Conservation (phyloP, 257 asterid species). For the Scutellaria barbata region DNA sequence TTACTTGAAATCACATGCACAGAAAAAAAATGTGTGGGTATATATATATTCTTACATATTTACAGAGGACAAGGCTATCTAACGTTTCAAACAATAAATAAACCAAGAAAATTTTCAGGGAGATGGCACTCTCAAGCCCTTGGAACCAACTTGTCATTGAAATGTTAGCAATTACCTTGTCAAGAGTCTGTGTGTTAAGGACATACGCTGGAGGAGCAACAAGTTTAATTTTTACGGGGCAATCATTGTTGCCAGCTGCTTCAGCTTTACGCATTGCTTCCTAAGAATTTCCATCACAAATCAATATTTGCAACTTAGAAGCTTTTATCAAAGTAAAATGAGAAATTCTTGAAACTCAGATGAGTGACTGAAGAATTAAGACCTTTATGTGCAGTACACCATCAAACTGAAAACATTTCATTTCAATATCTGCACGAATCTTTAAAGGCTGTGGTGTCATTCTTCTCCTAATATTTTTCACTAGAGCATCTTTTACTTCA, state of each 20-base stretch:
- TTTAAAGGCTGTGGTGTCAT: constrained; percentile 95
- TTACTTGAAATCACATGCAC: neutral
- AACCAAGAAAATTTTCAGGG: neutral
- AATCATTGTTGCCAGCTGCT: constrained; percentile 93
- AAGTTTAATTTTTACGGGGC: constrained; percentile 94
- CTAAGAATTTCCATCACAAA: constrained; percentile 47
- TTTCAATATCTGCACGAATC: constrained; percentile 89
- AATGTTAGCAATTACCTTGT: constrained; percentile 59
- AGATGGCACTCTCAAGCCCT: constrained; percentile 10
- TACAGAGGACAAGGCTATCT: constrained; percentile 9
- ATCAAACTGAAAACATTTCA: constrained; percentile 94
- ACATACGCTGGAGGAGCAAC: constrained; percentile 94
- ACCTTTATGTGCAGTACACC: constrained; percentile 98
- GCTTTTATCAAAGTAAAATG: neutral
- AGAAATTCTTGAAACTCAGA: constrained; percentile 1
- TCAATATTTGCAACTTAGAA: constrained; percentile 23
- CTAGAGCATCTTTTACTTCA: constrained; percentile 80
- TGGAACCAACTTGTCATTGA: constrained; percentile 7
- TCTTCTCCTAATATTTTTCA: constrained; percentile 89
- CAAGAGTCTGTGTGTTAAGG: constrained; percentile 87
- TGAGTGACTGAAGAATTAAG: constrained; percentile 22
- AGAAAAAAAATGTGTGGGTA: too few species aligned
- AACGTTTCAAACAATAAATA: neutral
- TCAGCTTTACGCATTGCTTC: constrained; percentile 99
- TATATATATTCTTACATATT: too few species aligned